A percentile compares a stretch with the other conserved stretches of the same genome.
Conservation (phyloP, 2,329 filamentous ascomycete genomes). For the Talaromyces sp. region DNA sequence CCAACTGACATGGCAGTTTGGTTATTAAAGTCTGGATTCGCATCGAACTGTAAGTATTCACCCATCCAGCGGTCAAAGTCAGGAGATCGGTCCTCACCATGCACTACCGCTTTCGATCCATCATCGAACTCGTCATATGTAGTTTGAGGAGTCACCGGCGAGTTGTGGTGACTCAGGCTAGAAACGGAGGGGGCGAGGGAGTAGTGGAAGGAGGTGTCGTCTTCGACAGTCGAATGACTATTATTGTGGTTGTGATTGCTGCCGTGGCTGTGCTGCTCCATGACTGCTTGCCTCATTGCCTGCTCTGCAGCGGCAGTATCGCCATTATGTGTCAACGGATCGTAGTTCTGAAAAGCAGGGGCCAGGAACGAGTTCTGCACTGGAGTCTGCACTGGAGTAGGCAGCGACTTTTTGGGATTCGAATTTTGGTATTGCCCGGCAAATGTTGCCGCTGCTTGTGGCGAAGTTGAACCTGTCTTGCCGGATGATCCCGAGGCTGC, state of each 20-base stretch:
- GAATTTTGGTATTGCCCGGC: constrained; percentile 32
- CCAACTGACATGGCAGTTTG: constrained; percentile 38
- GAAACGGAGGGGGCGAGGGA: constrained; percentile 58
- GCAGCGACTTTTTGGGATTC: constrained; percentile 49
- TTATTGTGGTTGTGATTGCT: constrained; percentile 30
- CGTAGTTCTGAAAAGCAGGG: constrained; percentile 46
- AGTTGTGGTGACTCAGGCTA: constrained; percentile 58
- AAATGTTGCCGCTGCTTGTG: constrained; percentile 39
- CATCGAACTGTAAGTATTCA: constrained; percentile 64
- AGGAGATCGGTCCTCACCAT: constrained; percentile 52
- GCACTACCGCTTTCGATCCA: constrained; percentile 46
- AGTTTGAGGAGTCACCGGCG: constrained; percentile 59
- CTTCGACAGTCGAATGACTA: constrained; percentile 40
- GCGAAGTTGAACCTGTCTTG: constrained; percentile 40
- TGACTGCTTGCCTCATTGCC: constrained; percentile 57
- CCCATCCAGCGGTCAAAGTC: constrained; percentile 50
- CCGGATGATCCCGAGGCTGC: constrained; percentile 44
- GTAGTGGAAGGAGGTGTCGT: constrained; percentile 50
- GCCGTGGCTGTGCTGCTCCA: constrained; percentile 42
- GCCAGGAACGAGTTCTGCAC: constrained; percentile 50
- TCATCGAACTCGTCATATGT: constrained; percentile 54
- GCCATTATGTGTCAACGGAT: constrained; percentile 40
- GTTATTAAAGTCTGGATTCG: constrained; percentile 53
- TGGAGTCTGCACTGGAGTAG: constrained; percentile 55
- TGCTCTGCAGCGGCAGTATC: constrained; percentile 50